Percentiles rank a stretch among this genome's conserved stretches.
phyloP scores from a whole-genome alignment of 1,284 basidiomycete genomes.

The Sanguinoderma infundibulare region DNA sequence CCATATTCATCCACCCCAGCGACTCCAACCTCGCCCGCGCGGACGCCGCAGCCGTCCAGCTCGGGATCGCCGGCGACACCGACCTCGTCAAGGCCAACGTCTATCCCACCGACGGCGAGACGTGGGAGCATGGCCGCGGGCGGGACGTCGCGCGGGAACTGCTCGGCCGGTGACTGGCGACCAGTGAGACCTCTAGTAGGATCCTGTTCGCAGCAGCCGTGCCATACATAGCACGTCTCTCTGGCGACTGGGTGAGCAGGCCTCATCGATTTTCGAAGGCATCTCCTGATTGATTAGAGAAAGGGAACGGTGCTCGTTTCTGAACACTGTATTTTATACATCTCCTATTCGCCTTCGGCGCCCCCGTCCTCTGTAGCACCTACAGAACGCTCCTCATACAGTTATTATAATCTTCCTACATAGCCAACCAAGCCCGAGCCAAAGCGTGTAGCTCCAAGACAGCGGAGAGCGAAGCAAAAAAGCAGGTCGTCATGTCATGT shows the following conservation, averaged over 20 bases:
- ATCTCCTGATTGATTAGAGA: too few relatives aligned
- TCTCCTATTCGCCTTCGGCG: not conserved
- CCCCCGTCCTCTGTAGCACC: not conserved
- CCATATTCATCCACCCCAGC: conserved; percentile 64
- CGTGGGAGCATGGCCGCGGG: conserved; percentile 47
- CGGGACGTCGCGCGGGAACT: conserved; percentile 42
- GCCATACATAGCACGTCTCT: not conserved
- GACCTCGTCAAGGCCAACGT: conserved; percentile 41
- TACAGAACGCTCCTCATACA: not conserved
- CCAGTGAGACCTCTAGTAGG: not conserved
- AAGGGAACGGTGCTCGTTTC: not conserved
- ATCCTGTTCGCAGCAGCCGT: conserved; percentile 2
- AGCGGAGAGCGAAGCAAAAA: not conserved
- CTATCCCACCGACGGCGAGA: conserved; percentile 34
- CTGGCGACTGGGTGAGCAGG: not conserved
- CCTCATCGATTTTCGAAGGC: too few relatives aligned
- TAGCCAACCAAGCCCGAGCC: too few relatives aligned
- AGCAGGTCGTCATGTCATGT: not conserved
- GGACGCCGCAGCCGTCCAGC: conserved; percentile 57
- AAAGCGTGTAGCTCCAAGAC: not conserved
- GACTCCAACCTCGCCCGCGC: conserved; percentile 67
- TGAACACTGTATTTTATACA: not conserved
- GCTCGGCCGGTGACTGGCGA: conserved; percentile 22
- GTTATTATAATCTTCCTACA: not conserved
- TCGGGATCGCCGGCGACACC: conserved; percentile 52